These are phyloP conservation scores for Salvia sclarea DNA, from an alignment of 305 asterid genomes.

Conservation along the genomic window DNA sequence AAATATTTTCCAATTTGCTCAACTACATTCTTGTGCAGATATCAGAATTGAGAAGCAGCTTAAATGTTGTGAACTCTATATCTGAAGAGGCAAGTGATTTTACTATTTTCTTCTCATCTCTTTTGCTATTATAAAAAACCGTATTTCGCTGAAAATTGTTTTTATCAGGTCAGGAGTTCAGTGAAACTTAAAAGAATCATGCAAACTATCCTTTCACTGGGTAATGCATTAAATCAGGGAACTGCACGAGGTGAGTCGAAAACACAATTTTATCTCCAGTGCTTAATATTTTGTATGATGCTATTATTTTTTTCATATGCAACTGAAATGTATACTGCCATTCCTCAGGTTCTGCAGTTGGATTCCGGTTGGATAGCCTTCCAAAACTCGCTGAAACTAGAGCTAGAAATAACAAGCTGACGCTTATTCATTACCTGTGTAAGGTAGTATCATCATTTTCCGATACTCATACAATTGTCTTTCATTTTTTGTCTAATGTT, in stretches of 20 bases:
- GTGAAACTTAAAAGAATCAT: constrained; percentile 78
- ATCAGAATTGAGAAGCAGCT: constrained; percentile 59
- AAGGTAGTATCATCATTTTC: constrained; percentile 52
- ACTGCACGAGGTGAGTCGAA: constrained; percentile 74
- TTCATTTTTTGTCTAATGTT: background rate
- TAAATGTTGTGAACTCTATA: constrained; percentile 65
- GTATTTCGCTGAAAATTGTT: constrained; percentile 27
- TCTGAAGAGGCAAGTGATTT: constrained; percentile 71
- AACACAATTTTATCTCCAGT: constrained; percentile 14
- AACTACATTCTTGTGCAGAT: constrained; percentile 46
- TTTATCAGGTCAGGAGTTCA: constrained; percentile 73
- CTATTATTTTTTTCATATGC: background rate
- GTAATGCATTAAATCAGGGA: constrained; percentile 90
- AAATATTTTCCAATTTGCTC: background rate
- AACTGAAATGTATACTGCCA: constrained; percentile 12
- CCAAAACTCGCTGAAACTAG: constrained; percentile 85
- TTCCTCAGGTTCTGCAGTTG: constrained; percentile 79
- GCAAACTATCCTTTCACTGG: constrained; percentile 81
- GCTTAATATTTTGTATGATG: background rate
- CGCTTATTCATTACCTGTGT: constrained; percentile 90
- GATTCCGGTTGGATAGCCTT: constrained; percentile 91
- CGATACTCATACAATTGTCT: background rate
- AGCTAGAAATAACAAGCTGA: constrained; percentile 74
- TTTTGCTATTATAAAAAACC: constrained; percentile 8
- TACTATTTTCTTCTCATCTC: constrained; percentile 15